phyloP scores from a whole-genome alignment of 2,329 filamentous ascomycete genomes.

The Metarhizium rileyi region DNA sequence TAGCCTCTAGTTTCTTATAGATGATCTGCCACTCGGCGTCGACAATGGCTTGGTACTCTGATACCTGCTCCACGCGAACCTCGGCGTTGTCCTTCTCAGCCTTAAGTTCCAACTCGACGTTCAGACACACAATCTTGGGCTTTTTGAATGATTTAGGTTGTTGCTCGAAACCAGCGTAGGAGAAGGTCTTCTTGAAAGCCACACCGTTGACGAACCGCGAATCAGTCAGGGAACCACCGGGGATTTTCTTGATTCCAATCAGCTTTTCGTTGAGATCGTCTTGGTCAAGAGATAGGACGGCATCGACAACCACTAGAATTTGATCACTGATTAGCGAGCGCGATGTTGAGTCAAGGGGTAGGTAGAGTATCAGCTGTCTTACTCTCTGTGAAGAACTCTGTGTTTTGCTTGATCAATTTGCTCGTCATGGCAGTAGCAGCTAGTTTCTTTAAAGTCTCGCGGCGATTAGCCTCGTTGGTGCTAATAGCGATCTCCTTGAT shows the following conservation, averaged over 20 bases:
- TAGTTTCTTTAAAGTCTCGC: slow-evolving; percentile 81
- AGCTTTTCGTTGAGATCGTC: slow-evolving; percentile 96
- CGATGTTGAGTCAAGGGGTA: not conserved
- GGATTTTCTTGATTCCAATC: slow-evolving; percentile 97
- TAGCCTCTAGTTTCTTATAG: slow-evolving; percentile 95
- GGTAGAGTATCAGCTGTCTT: slow-evolving; percentile 21
- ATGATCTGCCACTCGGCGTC: slow-evolving; percentile 99
- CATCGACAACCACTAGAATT: slow-evolving; percentile 82
- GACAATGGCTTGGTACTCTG: slow-evolving; percentile 98
- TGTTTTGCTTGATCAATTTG: slow-evolving; percentile 97
- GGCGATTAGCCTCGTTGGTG: slow-evolving; percentile 71
- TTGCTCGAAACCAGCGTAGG: slow-evolving; percentile 97
- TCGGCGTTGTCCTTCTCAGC: slow-evolving; percentile 99
- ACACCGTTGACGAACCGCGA: slow-evolving; percentile 96
- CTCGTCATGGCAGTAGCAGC: slow-evolving; percentile 97
- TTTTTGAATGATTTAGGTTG: slow-evolving; percentile 92
- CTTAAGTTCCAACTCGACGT: slow-evolving; percentile 97
- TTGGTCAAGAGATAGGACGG: slow-evolving; percentile 89
- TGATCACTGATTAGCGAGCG: not conserved
- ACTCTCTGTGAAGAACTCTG: slow-evolving; percentile 97
- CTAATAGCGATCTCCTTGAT: slow-evolving; percentile 93
- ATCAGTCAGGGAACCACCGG: slow-evolving; percentile 89
- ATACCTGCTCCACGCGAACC: slow-evolving; percentile 94
- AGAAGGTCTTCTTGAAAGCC: slow-evolving; percentile 99
- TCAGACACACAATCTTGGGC: slow-evolving; percentile 94